Evolutionary conservation across 495 filamentous ascomycete species (phyloP), one percentile per base, ranked within the genome.

Genomic region (Pyrenula aspistea): DNA sequence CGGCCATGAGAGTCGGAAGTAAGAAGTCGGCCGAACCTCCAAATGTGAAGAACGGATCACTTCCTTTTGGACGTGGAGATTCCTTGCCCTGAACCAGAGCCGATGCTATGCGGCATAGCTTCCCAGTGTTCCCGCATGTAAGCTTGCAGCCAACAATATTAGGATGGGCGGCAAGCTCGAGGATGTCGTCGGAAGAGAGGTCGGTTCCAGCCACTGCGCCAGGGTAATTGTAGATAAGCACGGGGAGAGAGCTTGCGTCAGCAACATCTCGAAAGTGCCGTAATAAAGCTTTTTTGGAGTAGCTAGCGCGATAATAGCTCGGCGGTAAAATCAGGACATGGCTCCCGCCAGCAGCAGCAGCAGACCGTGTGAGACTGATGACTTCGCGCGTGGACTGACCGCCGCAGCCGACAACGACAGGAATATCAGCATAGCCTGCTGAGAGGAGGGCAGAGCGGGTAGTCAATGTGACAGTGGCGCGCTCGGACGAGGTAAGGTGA

Each of bases 151-250:
- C 91, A 55, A 89, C 83, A 62, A 96, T 92, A 64, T 95, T 95
- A 61, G 84, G 79, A 67, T 95, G 89, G 60, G 82, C 67, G 2
- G 90, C 69, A 20, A 96, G 79, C 54, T 81, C 69, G 53, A 86
- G 75, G 66, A 96, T 88, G 58, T 83, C 75, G 63, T 95, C 89
- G 0, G 88, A 93, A 55, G 78, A 83, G 51, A 96, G 83, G 64
- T 96, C 91, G 55, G 93, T 72, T 12, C 91, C 91, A 12, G 80
- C 75, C 25, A 86, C 87, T 2, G 87, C 91, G 19, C 82, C 88
- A 24, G 91, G 91, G 71, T 85, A 96, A 73, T 95, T 96, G 76
- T 96, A 96, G 66, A 96, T 91, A 58, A 95, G 75, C 56, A 96
- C 78, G 0, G 91, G 91, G 51, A 96, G 79, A 2, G 90, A 91